Conservation (phyloP, 129 eudicot species). For the sunflower (Helianthus annuus) region HanXRQr2.0-SUNRISE NC_035433.2:132007357-132007856, state of each 20-base stretch:
- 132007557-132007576: slow-evolving; percentile 65
- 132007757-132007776: slow-evolving; percentile 94
- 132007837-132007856: slow-evolving; percentile 74
- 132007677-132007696: slow-evolving; percentile 98
- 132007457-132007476: too few species aligned
- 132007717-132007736: slow-evolving; percentile 68
- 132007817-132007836: slow-evolving; percentile 93
- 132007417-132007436: too few species aligned
- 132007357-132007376: too few species aligned
- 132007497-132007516: too few species aligned
- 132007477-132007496: too few species aligned
- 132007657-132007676: slow-evolving; percentile 96
- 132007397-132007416: too few species aligned
- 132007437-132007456: too few species aligned
- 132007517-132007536: too few species aligned
- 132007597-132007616: slow-evolving; percentile 62
- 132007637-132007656: slow-evolving; percentile 66
- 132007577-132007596: slow-evolving; percentile 46
- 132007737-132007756: slow-evolving; percentile 76
- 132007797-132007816: slow-evolving; percentile 91
- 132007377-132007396: too few species aligned
- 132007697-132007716: slow-evolving; percentile 65
- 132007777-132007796: slow-evolving; percentile 98
- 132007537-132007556: neutral
- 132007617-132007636: slow-evolving; percentile 44